Base-by-base conservation (phyloP, 257 asterid species). In the Penstemon davidsonii region DNA sequence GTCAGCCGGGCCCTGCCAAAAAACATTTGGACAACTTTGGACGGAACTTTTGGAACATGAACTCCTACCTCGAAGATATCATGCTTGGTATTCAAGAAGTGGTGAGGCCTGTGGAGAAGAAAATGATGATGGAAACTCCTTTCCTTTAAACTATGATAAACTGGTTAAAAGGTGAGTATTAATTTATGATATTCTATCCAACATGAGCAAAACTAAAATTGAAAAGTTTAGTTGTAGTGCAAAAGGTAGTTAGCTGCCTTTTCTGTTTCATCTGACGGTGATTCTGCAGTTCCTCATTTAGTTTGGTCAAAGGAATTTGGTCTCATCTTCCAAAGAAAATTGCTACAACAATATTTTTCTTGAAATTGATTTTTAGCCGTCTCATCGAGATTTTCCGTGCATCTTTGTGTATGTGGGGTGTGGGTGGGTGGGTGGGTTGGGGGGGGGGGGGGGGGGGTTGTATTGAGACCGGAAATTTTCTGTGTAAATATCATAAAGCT, bases 41-140 rank as follows among this genome's bases (percentile, higher is more conserved):
- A 87, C 75, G 68, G 99, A 90, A 77, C 96, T 93, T 76, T 64
- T 82, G 79, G 92, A 90, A 70, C 88, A 90, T 55, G 83, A 85
- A 67, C 96, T 93, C 81, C 88, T 93, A 77, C 99, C 99, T 57
- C 81, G 99, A 79, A 83, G 99, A 80, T 90, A 90, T 76, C 96
- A 93, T 84, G 91, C 96, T 64, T 88, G 85, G 82, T 87, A 81
- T 82, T 88, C 97, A 56, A 76, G 96, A 82, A 83, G 76, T 75
- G 85, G 82, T 64, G 75, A 70, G 37, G 71, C 54, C 51, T 55
- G 75, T 59, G 77, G 79, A 59, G 84, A 70, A 53, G 82, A 62
- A 67, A 74, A 72, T 64, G 80, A 80, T 12, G 79, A 84, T 72
- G 88, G 94, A 38, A 75, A 75, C 69, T 93, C 99, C 62, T 82